Evolutionary conservation across 2,329 filamentous ascomycete species (phyloP).

Genomic region (Penicillium corylophilum): DNA sequence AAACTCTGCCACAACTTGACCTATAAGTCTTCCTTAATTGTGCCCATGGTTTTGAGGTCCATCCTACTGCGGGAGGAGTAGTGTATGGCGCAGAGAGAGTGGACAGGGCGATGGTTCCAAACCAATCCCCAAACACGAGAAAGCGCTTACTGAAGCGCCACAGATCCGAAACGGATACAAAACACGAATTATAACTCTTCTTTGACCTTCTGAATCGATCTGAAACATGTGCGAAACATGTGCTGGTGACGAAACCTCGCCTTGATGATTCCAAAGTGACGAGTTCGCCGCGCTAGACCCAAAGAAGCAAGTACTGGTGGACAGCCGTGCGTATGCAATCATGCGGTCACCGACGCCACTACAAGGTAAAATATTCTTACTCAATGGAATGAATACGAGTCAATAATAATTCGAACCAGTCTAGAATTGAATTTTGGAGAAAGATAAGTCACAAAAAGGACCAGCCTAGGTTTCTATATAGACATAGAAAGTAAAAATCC

Average conservation of each 20-base stretch:
- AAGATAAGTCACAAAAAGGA: background rate
- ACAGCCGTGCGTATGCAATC: constrained; percentile 9
- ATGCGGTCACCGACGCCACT: constrained; percentile 12
- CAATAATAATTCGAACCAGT: background rate
- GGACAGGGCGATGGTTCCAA: too few species aligned
- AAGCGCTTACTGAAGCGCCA: constrained; percentile 24
- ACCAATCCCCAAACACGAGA: background rate
- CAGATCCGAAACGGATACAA: background rate
- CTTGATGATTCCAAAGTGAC: background rate
- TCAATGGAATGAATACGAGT: background rate
- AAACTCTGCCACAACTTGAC: too few species aligned
- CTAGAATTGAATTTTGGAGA: background rate
- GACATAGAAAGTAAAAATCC: constrained; percentile 1
- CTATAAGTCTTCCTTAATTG: too few species aligned
- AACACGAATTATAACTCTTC: background rate
- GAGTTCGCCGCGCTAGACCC: background rate
- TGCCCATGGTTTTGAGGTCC: too few species aligned
- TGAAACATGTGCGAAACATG: background rate
- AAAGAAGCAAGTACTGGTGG: background rate
- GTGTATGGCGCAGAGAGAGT: too few species aligned
- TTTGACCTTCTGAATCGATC: background rate
- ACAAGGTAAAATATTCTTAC: background rate
- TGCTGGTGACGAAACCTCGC: background rate
- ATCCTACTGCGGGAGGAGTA: too few species aligned
- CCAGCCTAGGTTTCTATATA: background rate